Evolutionary conservation across 371 early-diverging fungal species (phyloP).

Genomic region (Mucor plumbeus): DNA sequence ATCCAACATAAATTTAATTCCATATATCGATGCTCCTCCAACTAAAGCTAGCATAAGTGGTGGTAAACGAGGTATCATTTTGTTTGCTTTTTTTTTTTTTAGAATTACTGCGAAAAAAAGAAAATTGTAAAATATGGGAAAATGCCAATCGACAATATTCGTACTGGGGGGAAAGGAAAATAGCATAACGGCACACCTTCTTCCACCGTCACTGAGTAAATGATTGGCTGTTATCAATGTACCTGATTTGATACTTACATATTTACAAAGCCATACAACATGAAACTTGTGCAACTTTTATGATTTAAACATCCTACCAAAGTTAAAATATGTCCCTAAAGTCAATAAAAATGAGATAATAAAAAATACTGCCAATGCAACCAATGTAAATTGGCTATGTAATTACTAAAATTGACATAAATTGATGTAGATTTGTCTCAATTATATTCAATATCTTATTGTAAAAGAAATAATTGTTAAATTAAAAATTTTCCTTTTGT

Average conservation of each 20-base stretch:
- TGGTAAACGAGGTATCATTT: conserved; percentile 55
- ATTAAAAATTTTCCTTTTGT: not conserved
- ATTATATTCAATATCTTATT: too few species aligned
- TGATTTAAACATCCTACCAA: too few species aligned
- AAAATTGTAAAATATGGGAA: not conserved
- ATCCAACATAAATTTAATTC: conserved; percentile 41
- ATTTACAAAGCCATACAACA: too few species aligned
- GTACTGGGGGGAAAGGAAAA: not conserved
- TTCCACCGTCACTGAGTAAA: not conserved
- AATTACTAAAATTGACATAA: too few species aligned
- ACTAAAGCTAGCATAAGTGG: conserved; percentile 42
- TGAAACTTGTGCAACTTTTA: too few species aligned
- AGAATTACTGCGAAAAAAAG: conserved; percentile 3
- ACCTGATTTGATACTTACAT: not conserved
- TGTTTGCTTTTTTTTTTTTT: not conserved
- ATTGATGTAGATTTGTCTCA: too few species aligned
- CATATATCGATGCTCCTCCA: conserved; percentile 49
- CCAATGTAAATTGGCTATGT: too few species aligned
- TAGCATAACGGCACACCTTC: not conserved
- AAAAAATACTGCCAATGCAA: too few species aligned
- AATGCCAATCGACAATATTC: not conserved
- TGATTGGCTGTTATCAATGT: not conserved
- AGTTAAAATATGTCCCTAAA: not conserved
- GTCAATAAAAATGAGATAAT: not conserved
- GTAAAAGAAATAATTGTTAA: not conserved